Evolutionary conservation across 1,139 yeast species (phyloP), one percentile per base, ranked within the genome.

Genomic region (Arxiozyma telluris): DNA sequence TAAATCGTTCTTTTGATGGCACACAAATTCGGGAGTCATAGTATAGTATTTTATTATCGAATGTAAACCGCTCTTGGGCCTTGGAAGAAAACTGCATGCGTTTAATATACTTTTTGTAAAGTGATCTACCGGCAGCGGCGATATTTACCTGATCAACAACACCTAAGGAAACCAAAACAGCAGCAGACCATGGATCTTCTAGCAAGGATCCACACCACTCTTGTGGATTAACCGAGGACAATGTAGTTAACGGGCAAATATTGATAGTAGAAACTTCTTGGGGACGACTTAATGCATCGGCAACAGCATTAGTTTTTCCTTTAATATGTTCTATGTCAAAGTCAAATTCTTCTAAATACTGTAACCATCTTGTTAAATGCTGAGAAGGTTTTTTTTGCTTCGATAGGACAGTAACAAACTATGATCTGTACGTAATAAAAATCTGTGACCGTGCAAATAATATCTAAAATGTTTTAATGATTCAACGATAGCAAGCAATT

Each of bases 351-450:
- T 49, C 50, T 18, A 58, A 47, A 15, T 23, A 38, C 41, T 57
- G 57, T 38, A 58, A 22, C 61, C 61, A 59, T 4, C 57, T 39
- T 22, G 50, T 41, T n/a, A 57, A 11, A n/a, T 60, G 34, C 21
- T 45, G 39, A 9, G 47, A 23, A 17, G 61, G 60, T 53, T 59
- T 55, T 12, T 50, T 49, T 5, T 38, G 21, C 54, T 57, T 34
- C 47, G 41, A 17, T 50, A 15, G 7, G 59, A 51, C 38, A 58
- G 23, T 39, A 58, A 23, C 1, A 52, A 41, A 15, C 54, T 50
- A 41, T 58, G 61, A 38, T 59, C 59, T 1, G 60, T 59, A 20
- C 58, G 17, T 18, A 58, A 22, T 3, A 42, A 38, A 38, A 60
- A 59, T 2, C 50, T 45, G 15, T 46, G 30, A 18, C 58, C 60